Evolutionary conservation across 768 basidiomycete species (phyloP), one percentile per base, ranked within the genome.

Genomic region (Psilocybe azurescens): DNA sequence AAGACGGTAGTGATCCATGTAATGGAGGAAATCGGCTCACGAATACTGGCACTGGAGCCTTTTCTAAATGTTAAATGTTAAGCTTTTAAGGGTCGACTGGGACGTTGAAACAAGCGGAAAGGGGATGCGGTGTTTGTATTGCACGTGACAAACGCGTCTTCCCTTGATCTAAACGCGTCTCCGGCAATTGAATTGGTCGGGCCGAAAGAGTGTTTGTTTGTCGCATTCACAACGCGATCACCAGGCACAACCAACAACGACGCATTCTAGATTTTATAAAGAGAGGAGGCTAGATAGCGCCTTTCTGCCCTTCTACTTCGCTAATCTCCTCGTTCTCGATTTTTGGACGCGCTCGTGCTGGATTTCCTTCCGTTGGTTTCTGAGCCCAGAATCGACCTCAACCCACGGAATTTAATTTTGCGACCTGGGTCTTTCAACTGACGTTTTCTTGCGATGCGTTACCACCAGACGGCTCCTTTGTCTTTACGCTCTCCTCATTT

Each of bases 111-210:
- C 38, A 7, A 53, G 10, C 13, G 20, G 52, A 55, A 66, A 24
- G 24, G 24, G 24, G 24, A 66, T 62, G 38, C 62, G 65, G 38
- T 62, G 38, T 39, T 39, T 14, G 24, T 24, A 24, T 39, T 14
- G 38, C 65, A 66, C 62, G 65, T 66, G 65, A 66, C 48, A 20
- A 44, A 55, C 65, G 65, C 65, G 65, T 59, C 49, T 3, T 10
- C 38, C 47, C 58, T 53, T 61, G 46, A 28, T 32, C 10, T 29
- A 28, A 24, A 61, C 62, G 65, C 62, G 59, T 36, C 32, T 49
- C 41, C 18, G 53, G 53, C 48, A 18, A n/a, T 41, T n/a, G n/a
- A 49, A 24, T 30, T 20, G 56, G 18, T 14, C 54, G 53, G 36
- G 44, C 44, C 44, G 52, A 50, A 41, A 46, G 33, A n/a, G 30